These are phyloP conservation scores for Nannochloropsis gaditana DNA, from an alignment of 108 stramenopile species.

Conservation along the genomic window DNA sequence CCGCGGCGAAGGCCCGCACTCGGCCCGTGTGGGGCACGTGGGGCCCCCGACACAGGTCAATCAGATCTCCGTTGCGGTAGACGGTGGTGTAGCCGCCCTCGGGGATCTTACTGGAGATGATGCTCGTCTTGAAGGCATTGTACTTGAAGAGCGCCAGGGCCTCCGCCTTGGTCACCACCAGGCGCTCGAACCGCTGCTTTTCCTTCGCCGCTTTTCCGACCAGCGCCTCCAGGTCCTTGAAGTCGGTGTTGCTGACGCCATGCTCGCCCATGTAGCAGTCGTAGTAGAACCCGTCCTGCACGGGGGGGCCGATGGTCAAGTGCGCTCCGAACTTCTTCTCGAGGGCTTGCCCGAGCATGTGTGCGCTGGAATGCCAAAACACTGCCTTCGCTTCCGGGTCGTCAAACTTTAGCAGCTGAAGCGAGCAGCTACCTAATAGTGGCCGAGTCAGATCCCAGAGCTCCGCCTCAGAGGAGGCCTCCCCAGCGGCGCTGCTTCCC, in stretches of 20 bases:
- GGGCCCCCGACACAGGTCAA: slow-evolving; percentile 97
- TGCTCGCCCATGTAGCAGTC: slow-evolving; percentile 92
- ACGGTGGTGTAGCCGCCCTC: slow-evolving; percentile 93
- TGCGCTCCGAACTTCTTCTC: slow-evolving; percentile 86
- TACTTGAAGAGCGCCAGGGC: slow-evolving; percentile 87
- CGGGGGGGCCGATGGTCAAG: slow-evolving; percentile 91
- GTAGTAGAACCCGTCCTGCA: slow-evolving; percentile 94
- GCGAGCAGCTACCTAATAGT: slow-evolving; percentile 43
- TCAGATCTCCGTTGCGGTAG: slow-evolving; percentile 90
- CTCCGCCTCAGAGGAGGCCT: slow-evolving; percentile 58
- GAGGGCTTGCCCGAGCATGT: slow-evolving; percentile 92
- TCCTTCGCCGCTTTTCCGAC: slow-evolving; percentile 73
- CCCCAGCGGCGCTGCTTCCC: slow-evolving; percentile 69
- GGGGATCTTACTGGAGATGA: slow-evolving; percentile 83
- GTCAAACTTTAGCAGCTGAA: slow-evolving; percentile 52
- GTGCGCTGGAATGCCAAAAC: slow-evolving; percentile 98
- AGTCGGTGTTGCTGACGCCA: slow-evolving; percentile 76
- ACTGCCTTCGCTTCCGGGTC: slow-evolving; percentile 65
- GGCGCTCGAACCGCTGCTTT: slow-evolving; percentile 94
- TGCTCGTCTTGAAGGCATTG: slow-evolving; percentile 87
- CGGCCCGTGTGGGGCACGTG: slow-evolving; percentile 87
- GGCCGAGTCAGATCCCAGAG: slow-evolving; percentile 88
- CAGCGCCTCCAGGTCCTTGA: slow-evolving; percentile 70
- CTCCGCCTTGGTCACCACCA: slow-evolving; percentile 96
- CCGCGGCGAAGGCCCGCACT: slow-evolving; percentile 89